phyloP scores from a whole-genome alignment of 495 filamentous ascomycete species.

The Aspergillus egyptiacus region DNA sequence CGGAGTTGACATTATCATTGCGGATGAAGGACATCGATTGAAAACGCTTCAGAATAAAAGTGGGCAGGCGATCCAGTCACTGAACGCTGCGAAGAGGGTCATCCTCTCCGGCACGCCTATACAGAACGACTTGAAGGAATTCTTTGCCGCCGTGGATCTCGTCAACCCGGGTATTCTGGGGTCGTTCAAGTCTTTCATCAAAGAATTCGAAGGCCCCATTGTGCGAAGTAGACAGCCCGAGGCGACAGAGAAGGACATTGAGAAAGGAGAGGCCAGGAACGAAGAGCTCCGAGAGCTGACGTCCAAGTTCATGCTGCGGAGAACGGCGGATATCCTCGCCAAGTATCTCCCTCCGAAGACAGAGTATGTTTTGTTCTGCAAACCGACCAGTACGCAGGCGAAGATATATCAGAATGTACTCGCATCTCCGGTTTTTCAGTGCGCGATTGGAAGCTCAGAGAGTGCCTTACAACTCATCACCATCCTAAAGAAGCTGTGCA shows the following conservation, averaged over 20 bases:
- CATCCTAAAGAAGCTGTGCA: slow-evolving; percentile 77
- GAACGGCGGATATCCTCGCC: slow-evolving; percentile 68
- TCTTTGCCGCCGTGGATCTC: slow-evolving; percentile 73
- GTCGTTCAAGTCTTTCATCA: slow-evolving; percentile 61
- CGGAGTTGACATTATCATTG: slow-evolving; percentile 71
- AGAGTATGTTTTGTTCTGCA: slow-evolving; percentile 72
- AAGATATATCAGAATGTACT: slow-evolving; percentile 65
- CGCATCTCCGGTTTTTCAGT: slow-evolving; percentile 61
- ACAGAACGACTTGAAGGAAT: slow-evolving; percentile 76
- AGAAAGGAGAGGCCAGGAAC: slow-evolving; percentile 64
- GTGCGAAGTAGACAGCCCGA: slow-evolving; percentile 67
- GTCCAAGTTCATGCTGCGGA: slow-evolving; percentile 66
- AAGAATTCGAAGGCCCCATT: slow-evolving; percentile 69
- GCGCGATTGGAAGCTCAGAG: slow-evolving; percentile 59
- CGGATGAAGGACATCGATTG: slow-evolving; percentile 75
- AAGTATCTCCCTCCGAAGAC: slow-evolving; percentile 73
- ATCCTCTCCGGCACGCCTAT: slow-evolving; percentile 75
- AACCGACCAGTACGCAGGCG: slow-evolving; percentile 62
- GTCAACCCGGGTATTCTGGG: slow-evolving; percentile 72
- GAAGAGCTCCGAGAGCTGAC: slow-evolving; percentile 65
- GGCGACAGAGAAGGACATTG: slow-evolving; percentile 58
- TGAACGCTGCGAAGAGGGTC: slow-evolving; percentile 61
- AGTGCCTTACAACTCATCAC: slow-evolving; percentile 71
- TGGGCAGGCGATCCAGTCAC: slow-evolving; percentile 64
- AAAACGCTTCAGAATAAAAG: slow-evolving; percentile 81